These are phyloP conservation scores for Marasmius oreades DNA, from an alignment of 1,284 basidiomycete genomes.

Conservation along the genomic window DNA sequence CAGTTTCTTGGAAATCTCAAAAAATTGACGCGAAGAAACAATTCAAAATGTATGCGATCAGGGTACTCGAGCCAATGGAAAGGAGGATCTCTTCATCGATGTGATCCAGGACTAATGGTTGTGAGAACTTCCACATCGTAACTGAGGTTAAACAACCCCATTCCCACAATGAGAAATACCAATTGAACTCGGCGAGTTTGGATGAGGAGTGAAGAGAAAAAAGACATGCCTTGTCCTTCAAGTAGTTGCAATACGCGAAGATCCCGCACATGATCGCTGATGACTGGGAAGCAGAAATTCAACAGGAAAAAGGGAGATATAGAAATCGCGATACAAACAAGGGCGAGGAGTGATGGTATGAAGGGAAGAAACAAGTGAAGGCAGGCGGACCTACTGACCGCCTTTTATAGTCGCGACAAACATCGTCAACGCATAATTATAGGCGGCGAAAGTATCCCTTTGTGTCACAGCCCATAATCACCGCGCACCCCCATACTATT, in stretches of 20 bases:
- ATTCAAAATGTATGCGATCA: not conserved
- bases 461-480: not conserved
- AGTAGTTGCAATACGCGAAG: slow-evolving; percentile 91
- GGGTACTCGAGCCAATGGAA: not conserved
- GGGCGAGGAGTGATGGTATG: not conserved
- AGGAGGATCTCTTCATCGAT: slow-evolving; percentile 2
- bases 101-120: not conserved
- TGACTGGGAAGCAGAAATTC: not conserved
- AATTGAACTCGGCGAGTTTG: slow-evolving; percentile 7
- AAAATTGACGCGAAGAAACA: slow-evolving; percentile 4
- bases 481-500: not conserved
- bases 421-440: not conserved
- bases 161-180: too few species aligned
- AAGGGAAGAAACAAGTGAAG: not conserved
- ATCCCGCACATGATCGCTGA: slow-evolving; percentile 80
- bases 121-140: not conserved
- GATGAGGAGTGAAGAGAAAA: slow-evolving; percentile 14
- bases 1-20: slow-evolving; percentile 3
- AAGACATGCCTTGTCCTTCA: slow-evolving; percentile 81
- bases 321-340: not conserved
- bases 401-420: not conserved
- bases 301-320: not conserved
- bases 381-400: not conserved
- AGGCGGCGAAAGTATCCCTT: not conserved
- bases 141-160: too few species aligned